Evolutionary conservation across 1,284 basidiomycete genomes (phyloP).

Genomic region (Malassezia cuniculi): DNA sequence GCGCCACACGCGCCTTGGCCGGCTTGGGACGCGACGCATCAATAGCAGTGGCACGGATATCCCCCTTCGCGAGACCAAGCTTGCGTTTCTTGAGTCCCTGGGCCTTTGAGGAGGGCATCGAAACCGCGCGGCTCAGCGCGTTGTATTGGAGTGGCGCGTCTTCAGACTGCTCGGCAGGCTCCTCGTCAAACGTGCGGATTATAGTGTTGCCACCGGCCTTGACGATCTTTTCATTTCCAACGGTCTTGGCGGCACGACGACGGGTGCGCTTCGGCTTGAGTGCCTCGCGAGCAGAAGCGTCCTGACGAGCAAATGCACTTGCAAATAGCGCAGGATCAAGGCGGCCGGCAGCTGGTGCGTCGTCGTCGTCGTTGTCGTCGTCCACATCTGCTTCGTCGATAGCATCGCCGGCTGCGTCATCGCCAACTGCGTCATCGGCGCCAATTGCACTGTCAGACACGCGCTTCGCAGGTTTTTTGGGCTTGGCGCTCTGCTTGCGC

Average conservation of each 20-base stretch:
- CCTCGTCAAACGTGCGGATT: constrained; percentile 19
- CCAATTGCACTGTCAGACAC: too few species aligned
- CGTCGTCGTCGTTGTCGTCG: not conserved
- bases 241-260: not conserved
- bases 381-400: not conserved
- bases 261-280: constrained; percentile 22
- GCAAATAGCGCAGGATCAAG: constrained; percentile 34
- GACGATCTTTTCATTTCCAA: constrained; percentile 8
- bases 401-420: not conserved
- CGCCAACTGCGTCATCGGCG: too few species aligned
- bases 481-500: not conserved
- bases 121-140: constrained; percentile 16
- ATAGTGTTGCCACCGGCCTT: too few species aligned
- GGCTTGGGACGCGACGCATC: constrained; percentile 3
- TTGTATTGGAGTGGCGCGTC: constrained; percentile 16
- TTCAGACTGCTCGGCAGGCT: constrained; percentile 1
- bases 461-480: too few species aligned
- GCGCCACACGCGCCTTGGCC: constrained; percentile 4
- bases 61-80: constrained; percentile 8
- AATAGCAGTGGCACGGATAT: constrained; percentile 6
- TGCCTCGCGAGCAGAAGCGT: constrained; percentile 20
- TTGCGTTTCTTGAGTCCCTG: constrained; percentile 28
- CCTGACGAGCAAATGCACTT: constrained; percentile 19
- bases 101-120: constrained; percentile 23
- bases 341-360: not conserved